phyloP scores from a whole-genome alignment of 345 rosid species.

The Populus deltoides region DNA sequence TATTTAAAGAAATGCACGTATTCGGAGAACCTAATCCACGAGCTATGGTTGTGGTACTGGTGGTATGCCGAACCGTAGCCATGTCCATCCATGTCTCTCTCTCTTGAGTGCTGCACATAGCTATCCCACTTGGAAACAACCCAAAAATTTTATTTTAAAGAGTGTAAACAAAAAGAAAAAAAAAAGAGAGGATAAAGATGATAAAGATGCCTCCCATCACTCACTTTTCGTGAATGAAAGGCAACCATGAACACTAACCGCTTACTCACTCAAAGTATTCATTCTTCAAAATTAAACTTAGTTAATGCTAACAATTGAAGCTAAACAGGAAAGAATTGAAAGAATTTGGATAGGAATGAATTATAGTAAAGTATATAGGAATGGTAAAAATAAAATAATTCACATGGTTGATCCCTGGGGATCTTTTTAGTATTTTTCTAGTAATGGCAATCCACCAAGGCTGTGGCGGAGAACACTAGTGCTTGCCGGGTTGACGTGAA shows the following conservation, averaged over 20 bases:
- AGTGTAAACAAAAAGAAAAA: neutral
- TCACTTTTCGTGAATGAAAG: constrained; percentile 91
- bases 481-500: constrained; percentile 45
- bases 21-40: constrained; percentile 70
- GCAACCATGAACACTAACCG: constrained; percentile 81
- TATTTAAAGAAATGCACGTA: constrained; percentile 2
- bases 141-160: neutral
- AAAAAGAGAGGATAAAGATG: neutral
- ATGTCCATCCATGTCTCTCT: constrained; percentile 23
- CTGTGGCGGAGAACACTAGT: constrained; percentile 55
- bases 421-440: constrained; percentile 16
- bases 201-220: constrained; percentile 55
- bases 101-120: constrained; percentile 28
- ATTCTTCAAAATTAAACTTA: neutral
- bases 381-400: constrained; percentile 25
- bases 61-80: constrained; percentile 54
- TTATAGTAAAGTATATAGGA: constrained; percentile 2
- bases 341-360: constrained; percentile 10
- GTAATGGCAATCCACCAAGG: constrained; percentile 90
- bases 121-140: constrained; percentile 32
- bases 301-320: too few species aligned
- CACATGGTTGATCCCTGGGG: constrained; percentile 30
- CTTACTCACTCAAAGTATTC: constrained; percentile 83
- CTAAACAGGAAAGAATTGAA: constrained; percentile 23
- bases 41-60: constrained; percentile 59